phyloP scores from a whole-genome alignment of 257 asterid genomes.

The Handroanthus guayacan region DNA sequence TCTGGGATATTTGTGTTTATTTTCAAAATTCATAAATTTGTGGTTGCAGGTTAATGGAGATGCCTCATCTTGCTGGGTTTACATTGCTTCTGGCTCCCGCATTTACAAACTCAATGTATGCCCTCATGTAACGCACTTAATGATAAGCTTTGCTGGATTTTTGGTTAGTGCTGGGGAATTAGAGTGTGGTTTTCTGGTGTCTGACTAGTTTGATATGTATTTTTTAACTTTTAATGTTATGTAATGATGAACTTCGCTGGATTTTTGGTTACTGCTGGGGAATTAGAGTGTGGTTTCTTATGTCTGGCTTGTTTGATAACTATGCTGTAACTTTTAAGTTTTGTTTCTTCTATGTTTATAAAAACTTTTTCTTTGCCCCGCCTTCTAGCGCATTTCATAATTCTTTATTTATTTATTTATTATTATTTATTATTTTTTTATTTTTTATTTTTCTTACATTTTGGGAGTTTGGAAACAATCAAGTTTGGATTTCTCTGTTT shows the following conservation, averaged over 20 bases:
- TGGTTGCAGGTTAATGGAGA: conserved; percentile 61
- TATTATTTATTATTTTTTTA: too few species aligned
- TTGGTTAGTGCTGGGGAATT: too few species aligned
- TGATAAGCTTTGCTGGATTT: too few species aligned
- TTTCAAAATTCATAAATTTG: neutral
- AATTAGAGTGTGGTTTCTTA: neutral
- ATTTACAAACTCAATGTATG: conserved; percentile 72
- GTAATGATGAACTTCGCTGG: too few species aligned
- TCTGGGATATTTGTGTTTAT: neutral
- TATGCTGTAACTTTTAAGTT: neutral
- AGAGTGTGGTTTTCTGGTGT: too few species aligned
- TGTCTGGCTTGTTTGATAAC: neutral
- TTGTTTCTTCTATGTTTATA: neutral
- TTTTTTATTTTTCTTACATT: too few species aligned
- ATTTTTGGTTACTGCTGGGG: neutral
- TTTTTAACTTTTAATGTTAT: too few species aligned
- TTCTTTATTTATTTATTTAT: neutral
- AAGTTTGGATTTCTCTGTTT: neutral
- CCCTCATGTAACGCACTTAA: neutral
- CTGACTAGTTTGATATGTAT: too few species aligned
- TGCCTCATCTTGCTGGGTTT: conserved; percentile 74
- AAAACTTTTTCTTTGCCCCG: neutral
- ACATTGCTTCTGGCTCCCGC: conserved; percentile 77
- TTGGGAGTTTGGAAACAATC: neutral
- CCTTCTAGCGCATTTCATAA: neutral